Percentiles rank a stretch among this genome's conserved stretches.
These are phyloP conservation scores for Torulaspora franciscae DNA, from an alignment of 805 yeast genomes.

Conservation along the genomic window DNA sequence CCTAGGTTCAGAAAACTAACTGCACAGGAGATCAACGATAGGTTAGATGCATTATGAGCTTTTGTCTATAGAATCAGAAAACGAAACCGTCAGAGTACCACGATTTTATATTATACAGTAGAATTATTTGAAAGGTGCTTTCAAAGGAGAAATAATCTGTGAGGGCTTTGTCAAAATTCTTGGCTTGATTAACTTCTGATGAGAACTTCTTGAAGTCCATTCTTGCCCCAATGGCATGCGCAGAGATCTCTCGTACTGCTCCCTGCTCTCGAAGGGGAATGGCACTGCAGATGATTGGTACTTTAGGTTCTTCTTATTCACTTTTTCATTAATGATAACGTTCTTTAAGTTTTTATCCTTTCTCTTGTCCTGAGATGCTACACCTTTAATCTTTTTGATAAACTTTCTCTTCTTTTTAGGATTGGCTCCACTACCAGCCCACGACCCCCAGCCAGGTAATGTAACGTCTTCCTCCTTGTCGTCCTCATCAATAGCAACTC, in stretches of 20 bases:
- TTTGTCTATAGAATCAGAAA: slow-evolving; percentile 1
- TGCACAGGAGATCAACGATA: slow-evolving; percentile 90
- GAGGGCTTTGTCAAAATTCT: slow-evolving; percentile 83
- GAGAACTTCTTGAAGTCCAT: slow-evolving; percentile 86
- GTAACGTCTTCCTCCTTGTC: slow-evolving; percentile 83
- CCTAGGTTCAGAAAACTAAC: slow-evolving; percentile 84
- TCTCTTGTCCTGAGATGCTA: slow-evolving; percentile 65
- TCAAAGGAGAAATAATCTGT: slow-evolving; percentile 82
- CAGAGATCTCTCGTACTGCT: slow-evolving; percentile 89
- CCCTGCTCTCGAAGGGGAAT: slow-evolving; percentile 87
- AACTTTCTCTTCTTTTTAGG: slow-evolving; percentile 54
- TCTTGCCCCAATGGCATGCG: slow-evolving; percentile 97
- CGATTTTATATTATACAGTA: slow-evolving; percentile 1
- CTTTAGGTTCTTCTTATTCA: slow-evolving; percentile 77
- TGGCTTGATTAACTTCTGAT: slow-evolving; percentile 86
- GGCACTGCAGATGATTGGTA: slow-evolving; percentile 90
- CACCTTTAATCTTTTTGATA: slow-evolving; percentile 70
- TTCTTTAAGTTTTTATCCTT: slow-evolving; percentile 68
- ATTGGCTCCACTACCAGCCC: slow-evolving; percentile 71
- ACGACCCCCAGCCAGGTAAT: slow-evolving; percentile 96
- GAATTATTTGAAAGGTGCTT: slow-evolving; percentile 65
- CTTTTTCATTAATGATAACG: slow-evolving; percentile 85
- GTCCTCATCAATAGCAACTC: slow-evolving; percentile 67
- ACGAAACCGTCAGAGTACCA: background rate
- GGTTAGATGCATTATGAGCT: slow-evolving; percentile 80